Conservation (phyloP, 176 grass and related monocot genomes). For the Aechmea fasciata region DNA sequence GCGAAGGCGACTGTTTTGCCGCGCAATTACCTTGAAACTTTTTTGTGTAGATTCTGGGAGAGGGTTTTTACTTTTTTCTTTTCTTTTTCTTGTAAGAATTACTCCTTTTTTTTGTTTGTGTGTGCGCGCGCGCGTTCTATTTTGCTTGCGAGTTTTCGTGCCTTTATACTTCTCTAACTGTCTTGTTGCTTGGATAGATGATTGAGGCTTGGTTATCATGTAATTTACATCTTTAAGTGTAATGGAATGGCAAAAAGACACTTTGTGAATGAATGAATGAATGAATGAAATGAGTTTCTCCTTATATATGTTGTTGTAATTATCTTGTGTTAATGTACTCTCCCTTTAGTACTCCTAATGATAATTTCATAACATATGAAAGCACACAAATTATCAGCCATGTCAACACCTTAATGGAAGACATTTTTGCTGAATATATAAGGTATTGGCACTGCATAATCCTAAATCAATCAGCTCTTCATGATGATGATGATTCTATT, state of each 20-base stretch:
- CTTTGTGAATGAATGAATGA: not conserved
- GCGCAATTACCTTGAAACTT: not conserved
- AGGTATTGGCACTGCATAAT: too few relatives aligned
- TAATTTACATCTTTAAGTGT: not conserved
- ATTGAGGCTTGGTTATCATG: not conserved
- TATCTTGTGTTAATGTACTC: not conserved
- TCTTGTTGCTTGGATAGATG: not conserved
- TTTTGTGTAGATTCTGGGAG: not conserved
- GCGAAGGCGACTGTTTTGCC: not conserved
- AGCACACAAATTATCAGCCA: too few relatives aligned
- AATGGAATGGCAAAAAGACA: not conserved
- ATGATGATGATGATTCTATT: too few relatives aligned
- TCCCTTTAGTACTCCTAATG: not conserved
- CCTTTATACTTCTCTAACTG: not conserved
- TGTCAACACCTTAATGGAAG: too few relatives aligned
- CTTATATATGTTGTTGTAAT: not conserved
- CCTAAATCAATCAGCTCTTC: too few relatives aligned
- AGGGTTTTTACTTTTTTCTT: not conserved
- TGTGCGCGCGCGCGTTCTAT: too few relatives aligned
- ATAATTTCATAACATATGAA: too few relatives aligned
- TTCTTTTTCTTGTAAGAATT: not conserved
- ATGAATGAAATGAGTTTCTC: not conserved
- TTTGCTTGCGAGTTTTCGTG: not conserved
- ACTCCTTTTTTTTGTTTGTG: too few relatives aligned
- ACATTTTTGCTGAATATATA: too few relatives aligned